Base-by-base conservation (phyloP, 176 grass and related monocot genomes). In the Puya raimondii region DNA sequence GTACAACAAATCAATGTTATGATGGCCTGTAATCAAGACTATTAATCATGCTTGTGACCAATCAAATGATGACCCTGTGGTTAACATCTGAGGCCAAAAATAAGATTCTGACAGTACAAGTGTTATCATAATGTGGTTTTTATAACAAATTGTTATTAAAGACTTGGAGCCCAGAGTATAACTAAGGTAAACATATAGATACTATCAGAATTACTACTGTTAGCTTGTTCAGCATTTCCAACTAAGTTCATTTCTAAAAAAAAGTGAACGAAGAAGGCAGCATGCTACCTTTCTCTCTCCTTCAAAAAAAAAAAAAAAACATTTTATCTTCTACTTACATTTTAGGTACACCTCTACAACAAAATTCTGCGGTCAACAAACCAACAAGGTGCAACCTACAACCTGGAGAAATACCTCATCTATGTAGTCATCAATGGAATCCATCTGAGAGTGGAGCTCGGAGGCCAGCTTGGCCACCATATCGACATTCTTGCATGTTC, bases 401-500 rank as follows among this genome's bases (percentile, higher is more conserved):
- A 68, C 54, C 72, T 97, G 69, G 84, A 92, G 76, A 90, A 92
- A 68, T 81, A 88, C 75, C 82, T 92, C 68, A 92, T 97, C 74
- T 83, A 73, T 75, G 78, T 80, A 71, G 83, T 83, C 72, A 81
- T 90, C 49, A 90, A 82, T 17, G 86, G 89, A 64, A 49, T 87
- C 49, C 93, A 97, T 80, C 53, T 92, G 51, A 76, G 79, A 73
- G 72, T 96, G 17, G 86, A 92, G 75, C 65, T 81, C 47, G 86
- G 82, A 63, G 71, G 64, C 51, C 78, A 79, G 22, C 75, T 81
- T 27, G 79, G 81, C 65, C 81, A 85, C 53, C 85, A 72, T 72
- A 85, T 97, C 64, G 82, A 88, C 83, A 74, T 97, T 23, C 81
- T 92, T 83, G 89, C 93, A 52, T 92, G 89, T 74, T 97, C 93